Conservation (phyloP, 768 basidiomycete genomes). For the Gymnopilus junonius region DNA sequence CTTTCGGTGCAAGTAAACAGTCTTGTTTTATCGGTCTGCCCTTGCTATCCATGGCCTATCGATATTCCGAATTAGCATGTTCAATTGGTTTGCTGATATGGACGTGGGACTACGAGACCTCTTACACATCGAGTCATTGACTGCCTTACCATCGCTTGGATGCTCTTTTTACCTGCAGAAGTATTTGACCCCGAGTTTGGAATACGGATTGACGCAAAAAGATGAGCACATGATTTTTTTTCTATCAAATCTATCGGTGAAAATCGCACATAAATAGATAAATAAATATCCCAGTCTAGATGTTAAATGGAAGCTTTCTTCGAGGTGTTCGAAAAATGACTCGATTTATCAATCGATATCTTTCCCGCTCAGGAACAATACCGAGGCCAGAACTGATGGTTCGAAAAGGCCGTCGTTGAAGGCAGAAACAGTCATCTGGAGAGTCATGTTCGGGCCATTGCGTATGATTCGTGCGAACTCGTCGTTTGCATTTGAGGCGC, state of each 20-base stretch:
- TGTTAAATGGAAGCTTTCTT: background rate
- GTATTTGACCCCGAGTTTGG: too few relatives aligned
- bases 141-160: too few relatives aligned
- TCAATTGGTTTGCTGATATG: too few relatives aligned
- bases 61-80: too few relatives aligned
- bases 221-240: background rate
- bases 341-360: constrained; percentile 43
- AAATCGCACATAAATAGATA: background rate
- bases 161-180: too few relatives aligned
- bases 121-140: too few relatives aligned
- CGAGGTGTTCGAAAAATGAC: too few relatives aligned
- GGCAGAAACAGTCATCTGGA: constrained; percentile 52
- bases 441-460: constrained; percentile 32
- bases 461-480: constrained; percentile 41
- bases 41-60: too few relatives aligned
- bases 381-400: constrained; percentile 46
- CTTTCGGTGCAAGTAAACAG: too few relatives aligned
- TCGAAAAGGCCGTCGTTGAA: constrained; percentile 51
- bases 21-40: too few relatives aligned
- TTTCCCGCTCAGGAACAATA: constrained; percentile 52
- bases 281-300: background rate
- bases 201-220: background rate
- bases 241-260: background rate
- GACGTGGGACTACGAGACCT: too few relatives aligned
- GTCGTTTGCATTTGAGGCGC: background rate